These are phyloP conservation scores for Acarospora socialis DNA, from an alignment of 2,329 filamentous ascomycete genomes.

Conservation along the genomic window DNA sequence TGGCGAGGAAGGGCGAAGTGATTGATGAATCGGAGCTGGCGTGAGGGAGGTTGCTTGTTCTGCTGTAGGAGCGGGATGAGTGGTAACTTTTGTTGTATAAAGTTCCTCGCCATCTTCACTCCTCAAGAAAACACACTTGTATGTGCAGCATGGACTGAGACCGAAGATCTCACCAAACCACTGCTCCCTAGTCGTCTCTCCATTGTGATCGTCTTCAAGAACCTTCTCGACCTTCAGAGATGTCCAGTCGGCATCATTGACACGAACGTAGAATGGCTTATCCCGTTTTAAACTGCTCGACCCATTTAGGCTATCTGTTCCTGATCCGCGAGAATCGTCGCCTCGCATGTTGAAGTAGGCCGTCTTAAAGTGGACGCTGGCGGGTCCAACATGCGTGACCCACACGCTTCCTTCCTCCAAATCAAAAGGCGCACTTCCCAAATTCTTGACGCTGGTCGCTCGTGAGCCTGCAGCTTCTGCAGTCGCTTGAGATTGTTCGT, in stretches of 20 bases:
- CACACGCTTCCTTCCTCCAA: conserved; percentile 34
- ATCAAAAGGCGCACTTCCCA: conserved; percentile 34
- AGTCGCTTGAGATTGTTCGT: conserved; percentile 33
- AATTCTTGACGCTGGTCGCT: conserved; percentile 35
- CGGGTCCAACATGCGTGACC: conserved; percentile 36
- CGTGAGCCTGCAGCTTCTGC: conserved; percentile 37
- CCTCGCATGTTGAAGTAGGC: conserved; percentile 20
- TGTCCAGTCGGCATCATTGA: conserved; percentile 52
- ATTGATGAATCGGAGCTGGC: conserved; percentile 39
- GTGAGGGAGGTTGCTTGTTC: conserved; percentile 35
- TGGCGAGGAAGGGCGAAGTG: conserved; percentile 48
- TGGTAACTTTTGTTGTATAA: conserved; percentile 45
- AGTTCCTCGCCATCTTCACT: conserved; percentile 43
- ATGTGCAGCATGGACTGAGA: conserved; percentile 49
- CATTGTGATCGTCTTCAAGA: conserved; percentile 27
- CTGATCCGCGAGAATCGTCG: conserved; percentile 13
- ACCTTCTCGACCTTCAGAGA: conserved; percentile 40
- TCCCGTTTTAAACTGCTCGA: conserved; percentile 34
- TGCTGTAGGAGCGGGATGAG: conserved; percentile 41
- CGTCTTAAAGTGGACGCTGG: conserved; percentile 35
- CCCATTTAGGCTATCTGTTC: conserved; percentile 18
- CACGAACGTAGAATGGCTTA: conserved; percentile 50
- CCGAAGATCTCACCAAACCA: conserved; percentile 52
- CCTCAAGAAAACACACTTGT: conserved; percentile 48
- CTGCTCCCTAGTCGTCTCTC: conserved; percentile 29